Base-by-base conservation (phyloP, 805 yeast genomes). In the Saccharomycopsis oosterbeekiorum region DNA sequence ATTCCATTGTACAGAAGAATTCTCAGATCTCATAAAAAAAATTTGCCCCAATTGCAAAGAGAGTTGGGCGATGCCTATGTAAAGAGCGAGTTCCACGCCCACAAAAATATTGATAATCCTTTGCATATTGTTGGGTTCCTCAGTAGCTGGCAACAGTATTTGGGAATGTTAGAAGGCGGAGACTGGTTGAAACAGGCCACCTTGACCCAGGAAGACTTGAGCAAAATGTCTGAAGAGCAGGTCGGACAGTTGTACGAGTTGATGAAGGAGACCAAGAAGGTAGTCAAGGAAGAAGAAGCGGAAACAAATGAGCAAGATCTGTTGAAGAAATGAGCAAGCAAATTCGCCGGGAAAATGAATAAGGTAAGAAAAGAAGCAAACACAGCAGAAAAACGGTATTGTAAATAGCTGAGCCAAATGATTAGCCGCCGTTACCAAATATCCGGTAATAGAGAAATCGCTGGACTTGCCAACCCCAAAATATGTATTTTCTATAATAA, bases 141-240 rank as follows among this genome's bases (percentile, higher is more conserved):
- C 64, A 84, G 96, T 0, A 86, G 89, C 63, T 94, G 99, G 99
- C 99, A 94, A 72, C 93, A 86, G 64, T 88, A 88, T 68, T 76
- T 88, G 64, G 75, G 78, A 12, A 74, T 76, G 70, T 80, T 88
- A 26, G 80, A 82, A 36, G 82, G 80, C 42, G 87, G 82, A 12
- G 76, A 77, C 56, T 88, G 93, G 94, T 12, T 47, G 34, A 73
- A 76, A 67, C 82, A 80, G 58, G 85, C 83, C 54, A 76, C 78
- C 64, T 74, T 94, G 69, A 84, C 85, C 21, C 75, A 81, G 64
- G 78, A 77, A 40, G 85, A 86, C 59, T 76, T 94, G 65, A 88
- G 85, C 58, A 89, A 88, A 71, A 83, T 94, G 92, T 83, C 88
- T 29, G 93, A 94, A 8, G 97, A 94, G 67, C 98, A 94, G 74